A percentile compares a stretch with the other conserved stretches of the same genome.
Conservation (phyloP, 1,139 yeast species). For the Yamadazyma blattariae region DNA sequence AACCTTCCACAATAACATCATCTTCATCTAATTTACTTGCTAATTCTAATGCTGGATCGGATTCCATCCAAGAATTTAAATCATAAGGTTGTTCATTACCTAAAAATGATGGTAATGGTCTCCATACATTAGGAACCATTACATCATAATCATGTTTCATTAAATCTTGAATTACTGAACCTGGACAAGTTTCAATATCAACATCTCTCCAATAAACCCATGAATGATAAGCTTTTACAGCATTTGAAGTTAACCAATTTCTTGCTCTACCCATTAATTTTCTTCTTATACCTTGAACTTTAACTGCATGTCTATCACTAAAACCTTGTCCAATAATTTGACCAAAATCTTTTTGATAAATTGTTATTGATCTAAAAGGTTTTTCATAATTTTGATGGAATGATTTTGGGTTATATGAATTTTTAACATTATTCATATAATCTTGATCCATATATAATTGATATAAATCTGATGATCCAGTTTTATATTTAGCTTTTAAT, state of each 20-base stretch:
- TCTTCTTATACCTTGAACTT: slow-evolving; percentile 84
- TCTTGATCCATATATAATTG: slow-evolving; percentile 67
- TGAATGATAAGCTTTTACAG: slow-evolving; percentile 79
- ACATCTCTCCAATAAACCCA: slow-evolving; percentile 97
- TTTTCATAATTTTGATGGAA: slow-evolving; percentile 59
- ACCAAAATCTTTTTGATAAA: slow-evolving; percentile 82
- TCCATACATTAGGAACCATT: slow-evolving; percentile 88
- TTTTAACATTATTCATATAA: slow-evolving; percentile 54
- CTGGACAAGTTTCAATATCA: slow-evolving; percentile 82
- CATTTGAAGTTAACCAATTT: slow-evolving; percentile 78
- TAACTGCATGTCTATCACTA: slow-evolving; percentile 83
- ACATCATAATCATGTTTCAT: slow-evolving; percentile 76
- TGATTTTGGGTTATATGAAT: slow-evolving; percentile 56
- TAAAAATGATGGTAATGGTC: slow-evolving; percentile 75
- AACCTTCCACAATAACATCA: slow-evolving; percentile 88
- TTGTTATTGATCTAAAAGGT: slow-evolving; percentile 75
- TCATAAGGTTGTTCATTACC: slow-evolving; percentile 84
- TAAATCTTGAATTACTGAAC: slow-evolving; percentile 72
- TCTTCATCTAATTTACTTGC: slow-evolving; percentile 71
- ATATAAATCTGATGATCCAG: slow-evolving; percentile 61
- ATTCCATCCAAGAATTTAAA: slow-evolving; percentile 86
- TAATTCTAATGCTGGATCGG: slow-evolving; percentile 64
- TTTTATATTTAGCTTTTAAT: slow-evolving; percentile 22
- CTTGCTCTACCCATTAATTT: slow-evolving; percentile 89
- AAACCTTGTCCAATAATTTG: slow-evolving; percentile 86